Evolutionary conservation across 2,329 filamentous ascomycete species (phyloP).

Genomic region (Huntiella moniliformis): DNA sequence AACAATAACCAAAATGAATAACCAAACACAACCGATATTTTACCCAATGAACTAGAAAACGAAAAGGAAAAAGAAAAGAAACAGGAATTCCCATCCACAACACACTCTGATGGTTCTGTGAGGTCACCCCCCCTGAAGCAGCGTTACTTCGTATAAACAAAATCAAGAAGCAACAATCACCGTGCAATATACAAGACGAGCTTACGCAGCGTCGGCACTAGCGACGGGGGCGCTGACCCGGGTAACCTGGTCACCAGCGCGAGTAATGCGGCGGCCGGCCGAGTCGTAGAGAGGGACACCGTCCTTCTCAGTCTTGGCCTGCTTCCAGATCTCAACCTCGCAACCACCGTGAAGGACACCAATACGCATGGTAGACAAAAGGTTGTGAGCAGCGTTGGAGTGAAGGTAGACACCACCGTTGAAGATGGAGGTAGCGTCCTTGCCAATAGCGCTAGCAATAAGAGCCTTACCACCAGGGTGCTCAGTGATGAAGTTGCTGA

Average conservation of each 20-base stretch:
- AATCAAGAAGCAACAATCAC: not conserved
- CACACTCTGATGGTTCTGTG: too few species aligned
- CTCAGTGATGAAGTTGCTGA: conserved; percentile 68
- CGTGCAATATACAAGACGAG: too few species aligned
- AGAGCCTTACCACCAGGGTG: conserved; percentile 82
- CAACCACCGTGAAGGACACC: conserved; percentile 73
- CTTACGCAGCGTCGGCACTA: conserved; percentile 65
- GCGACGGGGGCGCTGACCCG: conserved; percentile 62
- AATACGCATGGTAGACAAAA: conserved; percentile 73
- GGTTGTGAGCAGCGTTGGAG: conserved; percentile 77
- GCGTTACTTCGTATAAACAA: not conserved
- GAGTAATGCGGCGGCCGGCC: conserved; percentile 62
- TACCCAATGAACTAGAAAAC: too few species aligned
- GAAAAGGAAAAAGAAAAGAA: too few species aligned
- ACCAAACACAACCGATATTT: too few species aligned
- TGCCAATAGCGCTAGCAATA: conserved; percentile 65
- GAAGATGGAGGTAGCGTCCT: conserved; percentile 80
- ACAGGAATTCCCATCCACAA: too few species aligned
- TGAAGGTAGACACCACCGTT: conserved; percentile 82
- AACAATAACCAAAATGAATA: too few species aligned
- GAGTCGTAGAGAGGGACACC: conserved; percentile 64
- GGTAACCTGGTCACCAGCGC: conserved; percentile 71
- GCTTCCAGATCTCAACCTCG: conserved; percentile 88
- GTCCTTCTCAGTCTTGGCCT: conserved; percentile 64
- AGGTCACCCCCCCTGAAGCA: too few species aligned